These are phyloP conservation scores for Croton laevigatus DNA, from an alignment of 441 rosid species.

Conservation along the genomic window DNA sequence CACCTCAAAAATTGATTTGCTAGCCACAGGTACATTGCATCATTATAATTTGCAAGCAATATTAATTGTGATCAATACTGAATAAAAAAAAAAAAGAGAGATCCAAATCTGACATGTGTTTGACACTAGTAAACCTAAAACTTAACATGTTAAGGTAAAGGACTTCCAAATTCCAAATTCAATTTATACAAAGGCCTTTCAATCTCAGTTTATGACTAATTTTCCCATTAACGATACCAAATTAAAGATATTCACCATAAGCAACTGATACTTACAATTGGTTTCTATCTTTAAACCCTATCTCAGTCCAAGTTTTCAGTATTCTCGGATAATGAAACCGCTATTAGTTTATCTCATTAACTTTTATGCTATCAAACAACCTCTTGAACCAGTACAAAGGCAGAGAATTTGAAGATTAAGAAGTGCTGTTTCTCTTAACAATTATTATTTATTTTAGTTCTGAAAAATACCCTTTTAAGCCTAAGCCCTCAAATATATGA, in stretches of 20 bases:
- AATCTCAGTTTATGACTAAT: background rate
- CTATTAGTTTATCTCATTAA: background rate
- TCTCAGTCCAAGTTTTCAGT: background rate
- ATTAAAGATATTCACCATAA: background rate
- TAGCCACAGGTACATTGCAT: background rate
- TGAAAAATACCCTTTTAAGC: background rate
- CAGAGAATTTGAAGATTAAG: background rate
- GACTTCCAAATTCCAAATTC: background rate
- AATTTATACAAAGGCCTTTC: background rate
- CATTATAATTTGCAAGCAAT: background rate
- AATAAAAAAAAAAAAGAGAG: background rate
- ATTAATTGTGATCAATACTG: background rate
- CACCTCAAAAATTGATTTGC: background rate
- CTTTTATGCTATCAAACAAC: background rate
- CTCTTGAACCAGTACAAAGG: background rate
- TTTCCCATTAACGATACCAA: background rate
- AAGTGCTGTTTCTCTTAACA: background rate
- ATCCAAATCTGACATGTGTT: background rate
- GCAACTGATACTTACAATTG: background rate
- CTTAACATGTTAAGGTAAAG: background rate
- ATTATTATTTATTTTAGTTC: too few species aligned
- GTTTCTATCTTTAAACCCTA: background rate
- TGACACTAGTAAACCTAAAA: background rate
- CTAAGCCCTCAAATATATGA: background rate
- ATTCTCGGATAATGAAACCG: background rate